Percentiles rank a stretch among this genome's conserved stretches.
Conservation (phyloP, 129 eudicot species). For the Lactuca sativa region DNA sequence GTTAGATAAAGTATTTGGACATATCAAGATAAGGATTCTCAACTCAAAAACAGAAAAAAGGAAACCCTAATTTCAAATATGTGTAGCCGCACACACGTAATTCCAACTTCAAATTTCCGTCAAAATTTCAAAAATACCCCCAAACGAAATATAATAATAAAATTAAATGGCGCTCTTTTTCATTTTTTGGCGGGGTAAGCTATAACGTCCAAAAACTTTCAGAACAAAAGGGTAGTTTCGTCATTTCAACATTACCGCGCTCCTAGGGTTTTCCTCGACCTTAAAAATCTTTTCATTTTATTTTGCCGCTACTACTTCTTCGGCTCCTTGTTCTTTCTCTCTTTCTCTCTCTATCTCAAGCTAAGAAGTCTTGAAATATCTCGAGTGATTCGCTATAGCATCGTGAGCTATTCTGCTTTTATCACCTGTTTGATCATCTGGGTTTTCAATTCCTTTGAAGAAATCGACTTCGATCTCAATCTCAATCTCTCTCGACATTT, state of each 20-base stretch:
- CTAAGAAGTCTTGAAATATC: neutral
- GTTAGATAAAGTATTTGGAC: neutral
- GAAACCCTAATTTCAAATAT: slow-evolving; percentile 32
- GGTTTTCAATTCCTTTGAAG: neutral
- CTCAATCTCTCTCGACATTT: neutral
- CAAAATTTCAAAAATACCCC: slow-evolving; percentile 14
- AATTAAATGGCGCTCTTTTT: slow-evolving; percentile 40
- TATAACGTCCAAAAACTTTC: slow-evolving; percentile 32
- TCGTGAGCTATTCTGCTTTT: neutral
- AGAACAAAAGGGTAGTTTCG: slow-evolving; percentile 34
- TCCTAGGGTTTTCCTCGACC: slow-evolving; percentile 64
- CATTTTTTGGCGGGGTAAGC: slow-evolving; percentile 49
- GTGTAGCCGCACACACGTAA: slow-evolving; percentile 41
- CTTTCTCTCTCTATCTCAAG: neutral
- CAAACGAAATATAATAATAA: slow-evolving; percentile 8
- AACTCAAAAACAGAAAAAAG: neutral
- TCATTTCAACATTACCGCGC: slow-evolving; percentile 48
- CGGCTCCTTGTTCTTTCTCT: slow-evolving; percentile 9
- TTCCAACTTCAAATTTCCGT: slow-evolving; percentile 13
- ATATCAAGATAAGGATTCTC: neutral
- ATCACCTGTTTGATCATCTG: slow-evolving; percentile 11
- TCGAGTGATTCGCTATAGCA: neutral
- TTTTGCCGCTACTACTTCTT: slow-evolving; percentile 42
- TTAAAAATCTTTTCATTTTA: slow-evolving; percentile 38
- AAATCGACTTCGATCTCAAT: neutral